Base-by-base conservation (phyloP, 192 early-diverging fungal species). In the Entomortierella parvispora region DNA sequence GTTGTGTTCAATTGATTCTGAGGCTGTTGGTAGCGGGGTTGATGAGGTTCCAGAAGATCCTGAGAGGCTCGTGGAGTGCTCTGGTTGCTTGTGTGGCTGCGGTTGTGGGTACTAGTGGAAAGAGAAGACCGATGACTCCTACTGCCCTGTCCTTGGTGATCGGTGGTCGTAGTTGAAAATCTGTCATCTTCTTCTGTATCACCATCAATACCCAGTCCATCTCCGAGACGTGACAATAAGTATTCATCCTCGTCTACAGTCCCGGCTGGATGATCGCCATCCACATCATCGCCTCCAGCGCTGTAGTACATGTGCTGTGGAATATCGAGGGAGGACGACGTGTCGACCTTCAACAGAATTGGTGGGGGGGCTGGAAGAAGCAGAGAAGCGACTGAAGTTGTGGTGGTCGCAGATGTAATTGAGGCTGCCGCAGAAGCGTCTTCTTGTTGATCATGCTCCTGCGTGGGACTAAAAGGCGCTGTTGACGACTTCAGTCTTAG, bases 241-340 rank as follows among this genome's bases (percentile, higher is more conserved):
- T 29, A 48, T 8, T 57, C 28, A 1, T 29, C 12, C 4, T 53
- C 63, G 34, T 12, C 44, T 2, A 31, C 53, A 7, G 37, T 32
- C 6, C 58, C 59, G 6, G 25, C 49, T 25, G 71, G 71, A 22
- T 61, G 52, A 50, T 76, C 71, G 2, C 71, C 71, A 48, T 76
- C 71, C 2, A 76, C 71, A 62, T 76, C 71, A 45, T 76, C 71
- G 2, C 71, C 71, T 2, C 65, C 65, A 1, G 71, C 71, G 40
- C 71, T 76, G 23, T 76, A 76, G 47, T 76, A 76, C 52, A 76
- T 9, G 34, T 76, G 65, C 44, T 56, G 20, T 20, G 65, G 71
- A 29, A 66, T 76, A 26, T 67, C 64, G 26, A 76, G 9, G 4
- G 45, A 47, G 17, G 54, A 28, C 14, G 64, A 62, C 28, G 71